Conservation (phyloP, 2,329 filamentous ascomycete species). For the Arthrobotrys pseudoclavata region DNA sequence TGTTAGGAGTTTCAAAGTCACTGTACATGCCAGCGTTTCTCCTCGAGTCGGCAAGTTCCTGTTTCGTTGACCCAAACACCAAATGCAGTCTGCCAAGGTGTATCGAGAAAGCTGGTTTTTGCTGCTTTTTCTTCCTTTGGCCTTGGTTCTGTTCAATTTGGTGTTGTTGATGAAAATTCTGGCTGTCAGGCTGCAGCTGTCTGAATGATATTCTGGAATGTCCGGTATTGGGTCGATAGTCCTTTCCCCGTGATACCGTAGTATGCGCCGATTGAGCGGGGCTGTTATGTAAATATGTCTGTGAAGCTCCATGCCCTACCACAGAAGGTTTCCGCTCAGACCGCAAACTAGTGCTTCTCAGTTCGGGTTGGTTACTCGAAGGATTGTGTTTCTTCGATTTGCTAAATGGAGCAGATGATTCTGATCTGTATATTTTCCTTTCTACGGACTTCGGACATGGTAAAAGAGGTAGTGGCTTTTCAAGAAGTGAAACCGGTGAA, state of each 20-base stretch:
- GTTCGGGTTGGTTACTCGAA: not conserved
- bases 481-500: constrained; percentile 36
- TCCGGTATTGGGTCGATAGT: not conserved
- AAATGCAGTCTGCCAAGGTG: constrained; percentile 49
- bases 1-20: constrained; percentile 37
- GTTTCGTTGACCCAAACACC: constrained; percentile 49
- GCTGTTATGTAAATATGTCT: constrained; percentile 2
- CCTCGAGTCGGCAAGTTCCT: constrained; percentile 46
- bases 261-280: constrained; percentile 1
- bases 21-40: constrained; percentile 44
- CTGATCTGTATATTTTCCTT: constrained; percentile 36
- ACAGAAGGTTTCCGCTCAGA: not conserved
- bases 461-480: constrained; percentile 43
- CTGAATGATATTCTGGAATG: constrained; percentile 13
- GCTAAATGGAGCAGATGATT: not conserved
- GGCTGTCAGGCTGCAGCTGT: constrained; percentile 26
- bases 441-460: constrained; percentile 36
- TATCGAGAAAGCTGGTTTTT: constrained; percentile 40
- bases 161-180: constrained; percentile 1
- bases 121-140: constrained; percentile 30
- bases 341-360: not conserved
- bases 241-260: not conserved
- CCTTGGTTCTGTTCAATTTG: constrained; percentile 16
- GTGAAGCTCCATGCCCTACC: not conserved
- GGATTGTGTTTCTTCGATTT: constrained; percentile 14